Evolutionary conservation across 2,329 filamentous ascomycete genomes (phyloP), one percentile per base, ranked within the genome.

Genomic region (Aureobasidium leucospermi): DNA sequence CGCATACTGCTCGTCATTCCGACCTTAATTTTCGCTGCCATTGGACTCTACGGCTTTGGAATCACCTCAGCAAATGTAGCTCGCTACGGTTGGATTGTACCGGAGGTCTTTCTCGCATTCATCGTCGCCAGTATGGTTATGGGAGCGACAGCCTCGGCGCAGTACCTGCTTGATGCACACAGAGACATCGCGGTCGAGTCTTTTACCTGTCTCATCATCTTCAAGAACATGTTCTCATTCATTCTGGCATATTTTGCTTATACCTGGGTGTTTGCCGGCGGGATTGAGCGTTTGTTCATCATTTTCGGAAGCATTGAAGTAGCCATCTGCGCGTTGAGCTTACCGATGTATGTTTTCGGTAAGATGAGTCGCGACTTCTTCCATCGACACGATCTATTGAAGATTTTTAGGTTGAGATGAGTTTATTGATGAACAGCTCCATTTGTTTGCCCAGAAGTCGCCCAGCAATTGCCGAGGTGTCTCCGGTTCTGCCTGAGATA

Each of bases 171-270:
- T 7, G 93, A 96, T 74, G 92, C 92, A 0, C 93, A 96, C 74
- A 86, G 91, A 7, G 86, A 93, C 63, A 84, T 96, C 60, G 85
- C 89, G 1, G 84, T 96, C 49, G 92, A 96, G 74, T 89, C 86
- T 6, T 96, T 96, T 71, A 96, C 91, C 0, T 89, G 90, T 73
- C 83, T 94, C 71, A 82, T 96, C 64, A 86, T 96, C 58, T 96
- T 96, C 79, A 96, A 96, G 75, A 96, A 96, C 73, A 82, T 96
- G 63, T 96, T 96, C 76, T 89, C 86, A 63, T 96, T 95, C 67
- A 84, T 85, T 6, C 77, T 96, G 59, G 96, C 92, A 0, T 95
- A 86, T 71, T 87, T 84, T 65, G 90, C 90, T 1, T 96, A 90
- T 67, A 79, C 91, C 60, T 96, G 93, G 92, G 79, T 96, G 29